A percentile compares a stretch with the other conserved stretches of the same genome.
phyloP scores from a whole-genome alignment of 2,329 filamentous ascomycete genomes.

The Trichoderma endophyticum region DNA sequence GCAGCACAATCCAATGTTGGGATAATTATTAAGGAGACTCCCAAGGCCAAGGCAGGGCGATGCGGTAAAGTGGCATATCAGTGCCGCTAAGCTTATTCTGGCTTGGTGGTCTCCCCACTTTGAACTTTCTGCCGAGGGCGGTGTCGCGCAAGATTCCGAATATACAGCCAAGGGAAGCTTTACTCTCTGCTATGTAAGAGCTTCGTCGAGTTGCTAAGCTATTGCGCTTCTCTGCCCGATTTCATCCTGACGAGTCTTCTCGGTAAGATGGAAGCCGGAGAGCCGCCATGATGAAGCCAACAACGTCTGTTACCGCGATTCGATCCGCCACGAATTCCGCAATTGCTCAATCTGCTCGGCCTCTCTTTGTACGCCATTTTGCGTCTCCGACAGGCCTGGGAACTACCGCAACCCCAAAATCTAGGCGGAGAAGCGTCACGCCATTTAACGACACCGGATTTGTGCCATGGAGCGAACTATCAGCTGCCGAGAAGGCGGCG shows the following conservation, averaged over 20 bases:
- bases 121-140: constrained; percentile 38
- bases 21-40: constrained; percentile 38
- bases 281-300: constrained; percentile 47
- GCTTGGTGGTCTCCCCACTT: constrained; percentile 28
- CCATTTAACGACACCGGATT: constrained; percentile 82
- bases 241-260: constrained; percentile 12
- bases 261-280: constrained; percentile 35
- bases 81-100: constrained; percentile 35
- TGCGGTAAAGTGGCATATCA: constrained; percentile 44
- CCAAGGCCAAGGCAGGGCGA: constrained; percentile 24
- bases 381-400: constrained; percentile 54
- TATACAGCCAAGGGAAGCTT: not conserved
- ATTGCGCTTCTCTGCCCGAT: not conserved
- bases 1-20: constrained; percentile 1
- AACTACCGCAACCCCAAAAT: constrained; percentile 31
- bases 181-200: not conserved
- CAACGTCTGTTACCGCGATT: constrained; percentile 36
- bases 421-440: constrained; percentile 69
- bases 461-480: constrained; percentile 77
- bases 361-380: constrained; percentile 49
- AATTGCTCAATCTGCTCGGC: constrained; percentile 31
- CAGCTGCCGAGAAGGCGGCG: constrained; percentile 71
- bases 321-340: constrained; percentile 32
- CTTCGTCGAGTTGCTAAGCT: not conserved
- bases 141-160: constrained; percentile 25